Conservation (phyloP, 2,329 filamentous ascomycete species). For the Monosporascus cannonballus region DNA sequence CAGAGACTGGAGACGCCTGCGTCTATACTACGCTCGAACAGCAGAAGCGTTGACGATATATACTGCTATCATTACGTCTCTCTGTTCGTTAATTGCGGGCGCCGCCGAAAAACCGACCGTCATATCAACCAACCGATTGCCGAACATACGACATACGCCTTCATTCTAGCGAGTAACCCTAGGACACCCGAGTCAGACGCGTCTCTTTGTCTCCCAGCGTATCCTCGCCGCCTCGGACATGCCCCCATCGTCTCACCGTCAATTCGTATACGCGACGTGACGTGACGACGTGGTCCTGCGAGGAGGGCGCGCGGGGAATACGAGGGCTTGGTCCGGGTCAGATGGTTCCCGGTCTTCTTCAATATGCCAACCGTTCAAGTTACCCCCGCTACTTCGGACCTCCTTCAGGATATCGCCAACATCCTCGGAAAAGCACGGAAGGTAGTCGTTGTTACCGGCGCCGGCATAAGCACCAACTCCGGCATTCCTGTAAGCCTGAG, state of each 20-base stretch:
- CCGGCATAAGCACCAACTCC: conserved; percentile 70
- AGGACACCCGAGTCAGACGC: not conserved
- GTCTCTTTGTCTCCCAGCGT: not conserved
- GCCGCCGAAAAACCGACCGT: too few species aligned
- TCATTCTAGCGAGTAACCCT: not conserved
- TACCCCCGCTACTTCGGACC: conserved; percentile 41
- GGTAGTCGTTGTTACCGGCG: conserved; percentile 66
- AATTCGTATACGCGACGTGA: not conserved
- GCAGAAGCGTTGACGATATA: too few species aligned
- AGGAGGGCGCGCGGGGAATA: not conserved
- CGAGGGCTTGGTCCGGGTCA: not conserved
- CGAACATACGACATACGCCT: too few species aligned
- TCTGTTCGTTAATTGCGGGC: too few species aligned
- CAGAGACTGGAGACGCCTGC: too few species aligned
- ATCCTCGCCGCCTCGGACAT: too few species aligned
- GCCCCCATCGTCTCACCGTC: not conserved
- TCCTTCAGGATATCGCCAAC: conserved; percentile 61
- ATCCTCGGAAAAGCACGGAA: conserved; percentile 58
- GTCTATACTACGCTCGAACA: too few species aligned
- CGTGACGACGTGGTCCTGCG: not conserved
- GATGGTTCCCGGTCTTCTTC: not conserved
- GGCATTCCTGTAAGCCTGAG: conserved; percentile 59
- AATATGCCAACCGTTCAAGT: conserved; percentile 56
- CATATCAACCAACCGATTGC: too few species aligned
- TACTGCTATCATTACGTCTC: too few species aligned